Evolutionary conservation across 176 grass and related monocot species (phyloP), one percentile per base, ranked within the genome.

Genomic region (Triticum timopheevii): DNA sequence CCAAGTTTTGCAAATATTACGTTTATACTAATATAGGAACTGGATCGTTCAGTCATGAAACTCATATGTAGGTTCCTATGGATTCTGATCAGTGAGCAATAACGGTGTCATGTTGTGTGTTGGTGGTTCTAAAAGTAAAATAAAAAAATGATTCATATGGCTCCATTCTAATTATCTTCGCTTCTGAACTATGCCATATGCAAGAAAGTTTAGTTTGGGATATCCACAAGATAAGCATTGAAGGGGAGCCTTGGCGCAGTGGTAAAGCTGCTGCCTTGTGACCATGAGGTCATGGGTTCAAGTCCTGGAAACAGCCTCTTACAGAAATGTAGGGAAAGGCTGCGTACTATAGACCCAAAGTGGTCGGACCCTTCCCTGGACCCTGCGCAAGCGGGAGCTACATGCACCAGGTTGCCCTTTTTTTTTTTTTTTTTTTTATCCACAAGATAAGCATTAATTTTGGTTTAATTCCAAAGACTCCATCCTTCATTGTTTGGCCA

Each of bases 401-500:
- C n/a, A n/a, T n/a, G n/a, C n/a, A n/a, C n/a, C n/a, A n/a, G n/a
- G n/a, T n/a, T n/a, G n/a, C n/a, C n/a, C n/a, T n/a, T n/a, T n/a
- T n/a, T n/a, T n/a, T n/a, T n/a, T n/a, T n/a, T n/a, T n/a, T n/a
- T n/a, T n/a, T n/a, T n/a, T n/a, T n/a, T 10, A 77, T 63, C 42
- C 23, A 59, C n/a, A 74, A 17, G 42, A 80, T 19, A 42, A 31
- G 20, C 39, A 52, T 61, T 74, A 58, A 33, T 13, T 44, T 67
- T 81, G 15, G 22, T 75, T 80, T 39, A 38, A 5, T 58, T 71
- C 13, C 30, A 24, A 58, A 81, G 50, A 15, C 25, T 54, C 13
- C 22, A 79, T 71, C 38, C 31, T 80, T 74, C 39, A 61, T 40
- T 83, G 45, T 33, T 33, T 90, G 83, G 10, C 47, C 58, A 70